Conservation (phyloP, 2,329 filamentous ascomycete genomes). For the Coniochaeta pulveracea region DNA sequence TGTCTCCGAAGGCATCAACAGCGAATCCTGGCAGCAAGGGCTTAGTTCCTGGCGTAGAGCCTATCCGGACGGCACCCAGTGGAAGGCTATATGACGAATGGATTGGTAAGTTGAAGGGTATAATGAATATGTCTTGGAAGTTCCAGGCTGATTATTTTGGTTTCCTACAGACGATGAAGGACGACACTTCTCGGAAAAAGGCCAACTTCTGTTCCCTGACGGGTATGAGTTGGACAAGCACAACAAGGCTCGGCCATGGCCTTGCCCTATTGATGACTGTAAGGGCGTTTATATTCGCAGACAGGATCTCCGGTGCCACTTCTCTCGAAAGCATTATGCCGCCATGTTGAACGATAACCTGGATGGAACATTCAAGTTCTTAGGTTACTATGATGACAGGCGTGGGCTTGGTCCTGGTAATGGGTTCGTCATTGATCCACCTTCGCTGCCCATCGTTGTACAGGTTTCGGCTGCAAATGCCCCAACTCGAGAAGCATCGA, state of each 20-base stretch:
- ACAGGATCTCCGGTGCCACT: background rate
- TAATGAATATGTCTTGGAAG: too few species aligned
- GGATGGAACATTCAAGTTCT: conserved; percentile 5
- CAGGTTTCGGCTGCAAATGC: background rate
- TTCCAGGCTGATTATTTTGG: too few species aligned
- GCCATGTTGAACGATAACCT: conserved; percentile 8
- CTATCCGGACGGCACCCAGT: background rate
- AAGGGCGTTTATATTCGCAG: background rate
- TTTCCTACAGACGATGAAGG: background rate
- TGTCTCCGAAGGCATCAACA: background rate
- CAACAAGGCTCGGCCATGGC: background rate
- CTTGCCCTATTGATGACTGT: background rate
- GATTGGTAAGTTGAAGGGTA: conserved; percentile 1
- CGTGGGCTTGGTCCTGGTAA: background rate
- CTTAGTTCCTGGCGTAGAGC: too few species aligned
- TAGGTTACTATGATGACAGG: background rate
- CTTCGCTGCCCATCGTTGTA: background rate
- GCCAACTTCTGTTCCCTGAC: background rate
- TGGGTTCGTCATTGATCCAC: too few species aligned
- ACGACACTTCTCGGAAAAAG: background rate
- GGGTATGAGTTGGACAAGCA: background rate
- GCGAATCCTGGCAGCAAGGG: too few species aligned
- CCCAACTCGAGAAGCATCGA: too few species aligned
- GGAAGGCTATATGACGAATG: background rate
- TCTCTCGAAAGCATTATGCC: conserved; percentile 4